Evolutionary conservation across 208 protist species (phyloP), one percentile per base, ranked within the genome.

Genomic region (Wallacemonas rigidus): DNA sequence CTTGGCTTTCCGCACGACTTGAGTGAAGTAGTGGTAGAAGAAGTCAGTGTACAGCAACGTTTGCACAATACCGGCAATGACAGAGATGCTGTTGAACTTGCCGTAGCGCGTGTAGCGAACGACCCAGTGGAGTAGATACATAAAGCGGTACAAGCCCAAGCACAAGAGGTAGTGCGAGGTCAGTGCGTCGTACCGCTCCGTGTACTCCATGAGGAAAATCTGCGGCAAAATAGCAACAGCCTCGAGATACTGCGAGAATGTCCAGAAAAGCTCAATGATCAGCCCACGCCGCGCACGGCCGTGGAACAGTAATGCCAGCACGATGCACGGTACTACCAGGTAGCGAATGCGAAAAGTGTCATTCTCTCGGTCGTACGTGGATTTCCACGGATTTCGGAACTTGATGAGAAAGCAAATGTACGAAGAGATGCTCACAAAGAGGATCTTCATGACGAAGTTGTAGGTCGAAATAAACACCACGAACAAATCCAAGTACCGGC

Each of bases 41-140:
- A 99, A 99, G 82, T 99, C 98, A 2, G 89, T 70, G 69, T 98
- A 99, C 35, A 99, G 77, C 40, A 96, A 72, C 2, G 97, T 97
- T 79, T 99, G 98, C 38, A 99, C 84, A 2, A 95, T 54, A 36
- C 87, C 90, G 56, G 87, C 84, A 63, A 94, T 74, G 3, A 95
- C 89, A 0, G 88, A 95, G 15, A 95, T 81, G 50, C 47, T 69
- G 60, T 90, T 93, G n/a, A 95, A 75, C 36, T 81, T 77, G 38
- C 76, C 69, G 62, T 97, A 90, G 7, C 71, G 60, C 8, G 77
- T 68, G 79, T 95, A 98, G 40, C 95, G 88, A 54, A 95, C 82
- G 14, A 97, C 85, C 97, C 98, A 99, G 81, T 99, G 98, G 43
- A 99, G 9, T 15, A 99, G 67, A 74, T 99, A 99, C 39, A 99